phyloP scores from a whole-genome alignment of 2,329 filamentous ascomycete genomes.

The Xylaria sp. region DNA sequence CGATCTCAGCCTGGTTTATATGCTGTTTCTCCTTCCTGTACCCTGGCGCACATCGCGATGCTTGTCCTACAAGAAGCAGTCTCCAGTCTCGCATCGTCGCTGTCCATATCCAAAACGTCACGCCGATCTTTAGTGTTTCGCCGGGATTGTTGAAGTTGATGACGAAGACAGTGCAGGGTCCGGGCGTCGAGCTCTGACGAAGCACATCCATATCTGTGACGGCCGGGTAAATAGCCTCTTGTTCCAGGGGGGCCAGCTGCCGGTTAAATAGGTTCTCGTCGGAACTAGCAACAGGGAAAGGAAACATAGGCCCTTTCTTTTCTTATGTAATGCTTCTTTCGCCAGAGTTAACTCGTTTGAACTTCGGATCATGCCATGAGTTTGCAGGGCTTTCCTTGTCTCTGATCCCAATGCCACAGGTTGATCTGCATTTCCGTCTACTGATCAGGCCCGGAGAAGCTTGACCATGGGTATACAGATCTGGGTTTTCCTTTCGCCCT shows the following conservation, averaged over 20 bases:
- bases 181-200: background rate
- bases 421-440: conserved; percentile 6
- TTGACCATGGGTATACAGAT: background rate
- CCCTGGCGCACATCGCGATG: background rate
- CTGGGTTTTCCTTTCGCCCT: background rate
- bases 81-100: background rate
- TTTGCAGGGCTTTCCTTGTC: background rate
- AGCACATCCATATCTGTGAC: background rate
- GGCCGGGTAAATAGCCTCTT: conserved; percentile 14
- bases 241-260: background rate
- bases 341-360: background rate
- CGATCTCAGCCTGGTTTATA: conserved; percentile 1
- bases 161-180: conserved; percentile 1
- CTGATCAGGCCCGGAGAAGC: conserved; percentile 7
- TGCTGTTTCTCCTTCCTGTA: background rate
- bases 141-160: background rate
- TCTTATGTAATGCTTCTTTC: background rate
- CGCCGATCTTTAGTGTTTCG: conserved; percentile 3
- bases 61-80: background rate
- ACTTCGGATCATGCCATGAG: background rate
- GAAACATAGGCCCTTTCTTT: background rate
- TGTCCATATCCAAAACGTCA: background rate
- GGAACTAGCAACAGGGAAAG: background rate
- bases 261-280: conserved; percentile 3
- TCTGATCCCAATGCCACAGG: background rate